phyloP scores from a whole-genome alignment of 2,329 filamentous ascomycete species.

The Pestalotiopsis sp. region DNA sequence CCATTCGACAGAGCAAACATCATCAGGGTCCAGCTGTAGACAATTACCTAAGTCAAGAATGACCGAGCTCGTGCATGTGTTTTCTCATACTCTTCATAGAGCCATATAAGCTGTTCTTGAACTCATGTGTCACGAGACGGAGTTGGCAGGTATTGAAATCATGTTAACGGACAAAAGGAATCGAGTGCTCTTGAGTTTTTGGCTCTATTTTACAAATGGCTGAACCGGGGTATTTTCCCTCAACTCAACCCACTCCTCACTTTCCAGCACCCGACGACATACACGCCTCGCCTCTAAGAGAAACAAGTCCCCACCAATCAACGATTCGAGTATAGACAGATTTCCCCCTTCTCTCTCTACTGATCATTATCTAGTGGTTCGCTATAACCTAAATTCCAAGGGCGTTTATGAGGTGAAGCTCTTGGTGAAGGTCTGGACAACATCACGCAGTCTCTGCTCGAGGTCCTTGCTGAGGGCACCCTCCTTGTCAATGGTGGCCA shows the following conservation, averaged over 20 bases:
- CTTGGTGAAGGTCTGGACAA: constrained; percentile 85
- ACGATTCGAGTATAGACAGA: constrained; percentile 48
- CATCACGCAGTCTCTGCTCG: constrained; percentile 79
- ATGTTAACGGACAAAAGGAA: constrained; percentile 55
- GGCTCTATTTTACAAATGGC: constrained; percentile 65
- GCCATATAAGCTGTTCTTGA: too few relatives aligned
- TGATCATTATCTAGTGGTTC: constrained; percentile 32
- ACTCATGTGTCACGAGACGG: background rate
- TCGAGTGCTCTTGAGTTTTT: constrained; percentile 63
- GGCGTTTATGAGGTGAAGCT: constrained; percentile 70
- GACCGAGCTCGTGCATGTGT: background rate
- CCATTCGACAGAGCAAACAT: constrained; percentile 6
- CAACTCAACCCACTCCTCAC: constrained; percentile 46
- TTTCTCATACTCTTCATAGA: too few relatives aligned
- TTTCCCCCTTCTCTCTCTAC: constrained; percentile 33
- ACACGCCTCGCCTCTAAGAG: constrained; percentile 48
- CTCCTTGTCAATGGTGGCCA: constrained; percentile 91
- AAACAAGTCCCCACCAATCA: constrained; percentile 41
- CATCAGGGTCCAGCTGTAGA: background rate
- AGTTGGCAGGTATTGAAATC: background rate
- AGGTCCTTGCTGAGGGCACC: constrained; percentile 94
- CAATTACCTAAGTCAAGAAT: background rate
- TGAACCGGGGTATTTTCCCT: constrained; percentile 47
- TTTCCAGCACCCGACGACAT: constrained; percentile 48
- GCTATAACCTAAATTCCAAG: background rate